phyloP scores from a whole-genome alignment of 208 protist genomes.

The Crithidia thermophila region DNA sequence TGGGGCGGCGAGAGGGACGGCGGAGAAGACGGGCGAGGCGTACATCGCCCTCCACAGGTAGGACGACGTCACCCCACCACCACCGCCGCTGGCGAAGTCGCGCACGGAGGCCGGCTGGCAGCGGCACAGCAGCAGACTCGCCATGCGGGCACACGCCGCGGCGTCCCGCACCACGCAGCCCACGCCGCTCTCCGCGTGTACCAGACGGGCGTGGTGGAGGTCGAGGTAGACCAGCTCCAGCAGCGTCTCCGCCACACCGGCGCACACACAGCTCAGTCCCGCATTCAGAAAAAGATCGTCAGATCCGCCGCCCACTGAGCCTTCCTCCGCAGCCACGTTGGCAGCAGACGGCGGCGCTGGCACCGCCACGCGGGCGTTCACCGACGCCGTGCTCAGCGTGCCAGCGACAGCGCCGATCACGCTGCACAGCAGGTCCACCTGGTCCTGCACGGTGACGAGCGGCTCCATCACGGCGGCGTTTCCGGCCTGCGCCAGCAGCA shows the following conservation, averaged over 20 bases:
- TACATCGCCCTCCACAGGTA: slow-evolving; percentile 35
- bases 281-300: slow-evolving; percentile 4
- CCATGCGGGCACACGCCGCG: slow-evolving; percentile 30
- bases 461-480: slow-evolving; percentile 34
- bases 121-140: slow-evolving; percentile 38
- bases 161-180: slow-evolving; percentile 27
- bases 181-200: slow-evolving; percentile 10
- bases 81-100: neutral
- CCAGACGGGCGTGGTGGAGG: slow-evolving; percentile 20
- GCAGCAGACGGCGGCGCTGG: too few relatives aligned
- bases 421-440: slow-evolving; percentile 39
- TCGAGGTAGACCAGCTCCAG: slow-evolving; percentile 30
- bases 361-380: neutral
- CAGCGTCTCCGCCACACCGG: slow-evolving; percentile 23
- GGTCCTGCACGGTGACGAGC: slow-evolving; percentile 33
- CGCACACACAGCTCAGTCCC: slow-evolving; percentile 21
- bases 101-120: slow-evolving; percentile 32
- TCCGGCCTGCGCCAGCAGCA: slow-evolving; percentile 27
- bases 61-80: too few relatives aligned
- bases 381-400: slow-evolving; percentile 25
- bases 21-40: slow-evolving; percentile 28
- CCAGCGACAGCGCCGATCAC: slow-evolving; percentile 25
- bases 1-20: slow-evolving; percentile 1
- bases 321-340: neutral
- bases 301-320: neutral